Conservation (phyloP, 495 filamentous ascomycete species). For the Penicillium paradoxum region DNA sequence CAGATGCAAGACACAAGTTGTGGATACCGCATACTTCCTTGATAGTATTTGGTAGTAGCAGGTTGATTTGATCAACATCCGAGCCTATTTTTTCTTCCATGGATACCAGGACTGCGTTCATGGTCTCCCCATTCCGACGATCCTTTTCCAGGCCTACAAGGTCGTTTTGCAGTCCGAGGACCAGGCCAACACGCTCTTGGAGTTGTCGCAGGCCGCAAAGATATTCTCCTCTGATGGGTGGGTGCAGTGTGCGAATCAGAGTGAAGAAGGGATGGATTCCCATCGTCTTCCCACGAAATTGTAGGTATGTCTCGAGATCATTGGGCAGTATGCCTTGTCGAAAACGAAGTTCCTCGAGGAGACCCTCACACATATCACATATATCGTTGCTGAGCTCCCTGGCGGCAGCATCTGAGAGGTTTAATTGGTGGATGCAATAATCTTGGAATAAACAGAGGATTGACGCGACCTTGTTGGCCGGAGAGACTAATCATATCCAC, state of each 20-base stretch:
- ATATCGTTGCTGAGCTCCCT: background rate
- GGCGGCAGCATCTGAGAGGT: background rate
- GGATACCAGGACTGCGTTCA: conserved; percentile 3
- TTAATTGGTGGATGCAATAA: background rate
- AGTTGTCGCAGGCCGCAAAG: background rate
- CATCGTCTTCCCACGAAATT: background rate
- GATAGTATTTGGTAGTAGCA: background rate
- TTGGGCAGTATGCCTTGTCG: background rate
- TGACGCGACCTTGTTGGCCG: background rate
- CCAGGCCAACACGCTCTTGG: background rate
- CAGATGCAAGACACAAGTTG: background rate
- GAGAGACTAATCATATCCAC: background rate
- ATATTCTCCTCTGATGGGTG: background rate
- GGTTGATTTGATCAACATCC: conserved; percentile 13
- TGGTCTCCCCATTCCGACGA: background rate
- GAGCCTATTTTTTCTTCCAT: background rate
- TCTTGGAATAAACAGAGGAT: background rate
- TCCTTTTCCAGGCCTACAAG: conserved; percentile 2
- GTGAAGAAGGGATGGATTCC: conserved; percentile 3
- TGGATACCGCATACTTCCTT: background rate
- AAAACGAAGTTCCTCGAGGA: background rate
- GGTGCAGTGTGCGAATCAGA: background rate
- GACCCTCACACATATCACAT: conserved; percentile 1
- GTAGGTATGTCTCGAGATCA: background rate
- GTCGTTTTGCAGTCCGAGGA: background rate